phyloP scores from a whole-genome alignment of 345 rosid species.

The Excoecaria cochinchinensis region DNA sequence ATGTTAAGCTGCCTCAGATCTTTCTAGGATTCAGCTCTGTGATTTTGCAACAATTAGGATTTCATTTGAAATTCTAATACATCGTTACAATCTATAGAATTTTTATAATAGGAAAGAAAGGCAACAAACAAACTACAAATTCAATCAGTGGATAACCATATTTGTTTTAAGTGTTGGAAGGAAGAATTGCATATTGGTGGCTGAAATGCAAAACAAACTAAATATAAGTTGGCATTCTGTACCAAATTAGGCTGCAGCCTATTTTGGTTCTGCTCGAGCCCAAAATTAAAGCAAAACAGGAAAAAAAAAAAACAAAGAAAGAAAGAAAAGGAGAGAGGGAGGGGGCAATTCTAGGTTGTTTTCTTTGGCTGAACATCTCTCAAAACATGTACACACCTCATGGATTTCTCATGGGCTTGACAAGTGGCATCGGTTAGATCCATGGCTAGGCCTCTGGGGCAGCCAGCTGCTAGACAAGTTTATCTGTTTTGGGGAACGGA shows the following conservation, averaged over 20 bases:
- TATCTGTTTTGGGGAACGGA: not conserved
- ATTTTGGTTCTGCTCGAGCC: not conserved
- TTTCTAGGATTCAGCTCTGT: not conserved
- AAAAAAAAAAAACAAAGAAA: no score
- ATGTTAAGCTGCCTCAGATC: not conserved
- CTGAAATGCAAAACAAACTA: not conserved
- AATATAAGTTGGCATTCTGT: not conserved
- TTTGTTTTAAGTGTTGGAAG: not conserved
- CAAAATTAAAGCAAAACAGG: not conserved
- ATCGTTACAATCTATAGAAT: not conserved
- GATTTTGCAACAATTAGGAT: slow-evolving; percentile 1
- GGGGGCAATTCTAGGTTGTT: not conserved
- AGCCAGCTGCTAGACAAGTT: not conserved
- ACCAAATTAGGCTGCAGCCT: not conserved
- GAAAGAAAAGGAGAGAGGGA: no score
- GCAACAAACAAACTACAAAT: not conserved
- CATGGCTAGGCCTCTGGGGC: not conserved
- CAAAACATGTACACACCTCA: not conserved
- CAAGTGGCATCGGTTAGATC: not conserved
- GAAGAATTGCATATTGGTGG: not conserved
- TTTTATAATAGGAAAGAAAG: not conserved
- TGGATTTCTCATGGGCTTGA: not conserved
- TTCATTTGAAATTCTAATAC: not conserved
- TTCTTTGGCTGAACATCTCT: not conserved
- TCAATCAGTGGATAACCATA: not conserved